Base-by-base conservation (phyloP, 176 grass and related monocot genomes). In the Cenchrus americanus region DNA sequence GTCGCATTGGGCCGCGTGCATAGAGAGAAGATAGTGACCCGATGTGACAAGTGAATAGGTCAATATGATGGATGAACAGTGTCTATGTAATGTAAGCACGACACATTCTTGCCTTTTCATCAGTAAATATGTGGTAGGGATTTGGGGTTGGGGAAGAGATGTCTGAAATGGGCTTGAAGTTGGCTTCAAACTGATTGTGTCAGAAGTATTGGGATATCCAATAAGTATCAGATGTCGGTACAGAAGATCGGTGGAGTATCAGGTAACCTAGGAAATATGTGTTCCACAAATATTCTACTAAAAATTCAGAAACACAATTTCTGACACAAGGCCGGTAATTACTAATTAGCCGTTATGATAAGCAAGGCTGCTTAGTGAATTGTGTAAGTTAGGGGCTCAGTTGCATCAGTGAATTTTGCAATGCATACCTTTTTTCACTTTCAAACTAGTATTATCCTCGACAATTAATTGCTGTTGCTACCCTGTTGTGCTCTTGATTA, bases 401-500 rank as follows among this genome's bases (percentile, higher is more conserved):
- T 80, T 74, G 62, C 7, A 80, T 68, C 26, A 60, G 14, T 66
- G 49, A 5, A 5, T 76, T 61, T 82, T 62, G 23, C 22, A 49
- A 55, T 80, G 13, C 17, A 9, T 11, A 12, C n/a, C 21, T 24
- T 44, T 27, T 83, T 73, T 62, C 87, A 71, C 24, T 61, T 63
- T 51, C 21, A 65, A 55, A 73, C 66, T 46, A 15, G 24, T 68
- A 24, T 52, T 86, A 82, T 83, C 57, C 52, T 26, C 32, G 64
- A 49, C 19, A 68, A 32, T 83, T 73, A 69, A 17, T 50, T 73
- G 2, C 27, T 86, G 2, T 77, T 65, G 14, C 52, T 51, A 62
- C 30, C 15, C 72, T 86, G n/a, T 62, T 68, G 50, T 53, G 65
- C 61, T 86, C 63, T 68, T 62, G 24, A 49, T 75, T 83, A 24